Percentiles rank a stretch among this genome's conserved stretches.
These are phyloP conservation scores for Phylloporus scabripes DNA, from an alignment of 768 basidiomycete species.

Conservation along the genomic window DNA sequence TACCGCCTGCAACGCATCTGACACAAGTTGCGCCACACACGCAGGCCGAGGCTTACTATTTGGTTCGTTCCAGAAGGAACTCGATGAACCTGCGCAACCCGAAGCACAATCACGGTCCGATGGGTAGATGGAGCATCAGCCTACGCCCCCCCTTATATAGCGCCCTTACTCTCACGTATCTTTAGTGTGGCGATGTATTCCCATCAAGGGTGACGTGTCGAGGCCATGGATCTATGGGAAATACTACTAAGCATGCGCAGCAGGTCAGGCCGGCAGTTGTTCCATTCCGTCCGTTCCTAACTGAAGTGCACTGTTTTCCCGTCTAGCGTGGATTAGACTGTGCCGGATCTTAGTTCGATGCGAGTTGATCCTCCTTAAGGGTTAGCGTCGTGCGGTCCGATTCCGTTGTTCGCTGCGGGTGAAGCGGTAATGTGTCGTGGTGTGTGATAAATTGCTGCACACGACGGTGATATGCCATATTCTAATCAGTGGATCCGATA, in stretches of 20 bases:
- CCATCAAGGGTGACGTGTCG: constrained; percentile 70
- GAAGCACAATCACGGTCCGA: constrained; percentile 39
- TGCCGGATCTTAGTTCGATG: background rate
- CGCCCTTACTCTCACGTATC: constrained; percentile 17
- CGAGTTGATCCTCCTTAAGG: constrained; percentile 29
- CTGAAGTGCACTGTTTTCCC: constrained; percentile 61
- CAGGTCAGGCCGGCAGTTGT: background rate
- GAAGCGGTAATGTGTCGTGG: constrained; percentile 42
- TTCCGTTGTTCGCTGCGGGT: constrained; percentile 69
- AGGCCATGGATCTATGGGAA: constrained; percentile 59
- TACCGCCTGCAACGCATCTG: background rate
- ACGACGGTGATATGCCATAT: constrained; percentile 35
- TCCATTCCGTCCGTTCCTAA: constrained; percentile 25
- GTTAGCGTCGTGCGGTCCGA: constrained; percentile 69
- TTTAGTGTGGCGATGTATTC: constrained; percentile 48
- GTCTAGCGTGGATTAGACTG: constrained; percentile 55
- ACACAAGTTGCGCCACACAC: background rate
- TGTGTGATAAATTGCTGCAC: constrained; percentile 36
- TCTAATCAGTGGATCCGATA: constrained; percentile 6
- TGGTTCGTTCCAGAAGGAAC: constrained; percentile 49
- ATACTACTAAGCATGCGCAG: constrained; percentile 7
- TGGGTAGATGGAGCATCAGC: background rate
- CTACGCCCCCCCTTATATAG: constrained; percentile 5
- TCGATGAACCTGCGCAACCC: constrained; percentile 51
- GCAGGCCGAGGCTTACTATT: constrained; percentile 72